A percentile compares a stretch with the other conserved stretches of the same genome.
Conservation (phyloP, 176 grass and related monocot genomes). For the Tillandsia leiboldiana region DNA sequence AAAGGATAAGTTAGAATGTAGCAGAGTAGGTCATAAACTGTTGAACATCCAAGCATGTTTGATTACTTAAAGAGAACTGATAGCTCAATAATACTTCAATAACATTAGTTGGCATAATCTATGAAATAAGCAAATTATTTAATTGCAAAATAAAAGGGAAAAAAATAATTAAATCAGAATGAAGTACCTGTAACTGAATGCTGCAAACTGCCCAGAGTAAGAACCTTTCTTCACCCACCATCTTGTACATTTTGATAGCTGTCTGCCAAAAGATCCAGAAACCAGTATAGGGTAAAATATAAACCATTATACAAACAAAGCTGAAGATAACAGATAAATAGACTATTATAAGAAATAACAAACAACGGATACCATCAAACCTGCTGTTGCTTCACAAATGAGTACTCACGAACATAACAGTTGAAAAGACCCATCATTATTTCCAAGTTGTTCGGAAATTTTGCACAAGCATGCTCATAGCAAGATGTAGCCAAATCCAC, state of each 20-base stretch:
- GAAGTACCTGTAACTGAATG: slow-evolving; percentile 74
- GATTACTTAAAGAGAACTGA: too few relatives aligned
- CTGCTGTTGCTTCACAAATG: slow-evolving; percentile 97
- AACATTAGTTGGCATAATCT: neutral
- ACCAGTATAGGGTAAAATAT: neutral
- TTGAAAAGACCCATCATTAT: slow-evolving; percentile 99
- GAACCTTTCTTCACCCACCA: slow-evolving; percentile 86
- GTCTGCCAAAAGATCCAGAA: slow-evolving; percentile 50
- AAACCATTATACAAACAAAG: neutral
- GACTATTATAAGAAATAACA: neutral
- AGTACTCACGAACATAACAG: slow-evolving; percentile 88
- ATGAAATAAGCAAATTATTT: neutral
- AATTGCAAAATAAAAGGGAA: neutral
- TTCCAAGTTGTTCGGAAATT: slow-evolving; percentile 85
- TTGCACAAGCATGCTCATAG: slow-evolving; percentile 84
- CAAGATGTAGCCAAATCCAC: slow-evolving; percentile 99
- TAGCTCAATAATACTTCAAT: neutral
- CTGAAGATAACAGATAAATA: neutral
- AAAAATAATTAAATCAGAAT: slow-evolving; percentile 4
- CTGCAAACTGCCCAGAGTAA: slow-evolving; percentile 98
- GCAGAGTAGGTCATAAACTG: too few relatives aligned
- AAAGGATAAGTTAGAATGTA: too few relatives aligned
- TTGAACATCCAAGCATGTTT: too few relatives aligned
- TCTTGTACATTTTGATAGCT: slow-evolving; percentile 99
- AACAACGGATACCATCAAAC: slow-evolving; percentile 22